Evolutionary conservation across 2,329 filamentous ascomycete genomes (phyloP).

Genomic region (Cryphonectria carpinicola): DNA sequence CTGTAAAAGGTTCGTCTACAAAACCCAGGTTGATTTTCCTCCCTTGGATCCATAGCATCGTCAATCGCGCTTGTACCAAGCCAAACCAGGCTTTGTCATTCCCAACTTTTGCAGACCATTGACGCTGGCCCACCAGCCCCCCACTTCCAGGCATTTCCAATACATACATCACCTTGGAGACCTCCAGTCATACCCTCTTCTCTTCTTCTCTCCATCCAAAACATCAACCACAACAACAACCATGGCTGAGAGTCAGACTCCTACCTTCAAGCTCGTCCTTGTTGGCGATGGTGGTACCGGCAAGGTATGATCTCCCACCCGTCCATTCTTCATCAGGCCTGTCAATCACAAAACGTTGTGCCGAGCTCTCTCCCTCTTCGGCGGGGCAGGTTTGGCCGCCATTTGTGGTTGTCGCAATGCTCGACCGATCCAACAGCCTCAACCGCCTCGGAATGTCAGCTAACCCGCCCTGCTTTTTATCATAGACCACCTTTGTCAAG

Average conservation of each 20-base stretch:
- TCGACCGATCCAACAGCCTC: constrained; percentile 19
- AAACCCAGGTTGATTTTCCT: neutral
- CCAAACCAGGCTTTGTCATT: constrained; percentile 23
- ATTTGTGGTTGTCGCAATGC: constrained; percentile 29
- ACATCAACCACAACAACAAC: constrained; percentile 40
- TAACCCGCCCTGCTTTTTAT: constrained; percentile 33
- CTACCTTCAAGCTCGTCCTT: constrained; percentile 99
- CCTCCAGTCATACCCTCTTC: constrained; percentile 24
- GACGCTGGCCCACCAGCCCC: constrained; percentile 28
- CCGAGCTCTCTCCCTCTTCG: constrained; percentile 28
- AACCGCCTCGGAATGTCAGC: constrained; percentile 2
- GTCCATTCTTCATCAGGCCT: constrained; percentile 29
- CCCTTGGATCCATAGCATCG: constrained; percentile 13
- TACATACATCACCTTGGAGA: constrained; percentile 25
- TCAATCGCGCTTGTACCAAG: constrained; percentile 12
- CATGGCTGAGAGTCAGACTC: constrained; percentile 67
- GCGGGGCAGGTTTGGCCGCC: constrained; percentile 19
- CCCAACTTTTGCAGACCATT: constrained; percentile 27
- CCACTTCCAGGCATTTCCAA: constrained; percentile 29
- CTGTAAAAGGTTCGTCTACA: constrained; percentile 28
- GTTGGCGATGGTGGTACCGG: constrained; percentile 99
- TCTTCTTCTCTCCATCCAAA: constrained; percentile 19
- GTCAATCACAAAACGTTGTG: constrained; percentile 19
- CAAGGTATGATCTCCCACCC: constrained; percentile 71
- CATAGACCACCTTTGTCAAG: constrained; percentile 99